Conservation (phyloP, 129 eudicot genomes). For the Centaurea solstitialis region DNA sequence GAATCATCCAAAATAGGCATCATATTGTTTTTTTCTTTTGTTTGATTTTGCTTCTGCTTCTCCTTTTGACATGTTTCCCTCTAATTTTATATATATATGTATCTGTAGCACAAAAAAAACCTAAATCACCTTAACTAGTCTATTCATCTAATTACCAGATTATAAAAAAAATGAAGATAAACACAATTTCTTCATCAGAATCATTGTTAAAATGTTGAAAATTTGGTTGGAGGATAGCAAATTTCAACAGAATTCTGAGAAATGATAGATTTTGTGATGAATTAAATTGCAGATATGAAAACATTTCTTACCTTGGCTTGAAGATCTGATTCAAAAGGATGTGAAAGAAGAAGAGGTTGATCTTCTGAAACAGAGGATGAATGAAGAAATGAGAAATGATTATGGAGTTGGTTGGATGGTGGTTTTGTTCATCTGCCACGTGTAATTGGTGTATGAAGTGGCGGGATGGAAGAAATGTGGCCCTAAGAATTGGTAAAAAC, state of each 20-base stretch:
- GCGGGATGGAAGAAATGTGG: slow-evolving; percentile 37
- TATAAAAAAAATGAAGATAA: background rate
- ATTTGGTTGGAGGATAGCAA: background rate
- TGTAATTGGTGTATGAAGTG: slow-evolving; percentile 34
- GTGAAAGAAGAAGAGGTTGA: slow-evolving; percentile 15
- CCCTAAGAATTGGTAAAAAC: slow-evolving; percentile 30
- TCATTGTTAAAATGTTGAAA: too few species aligned
- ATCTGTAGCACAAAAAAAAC: background rate
- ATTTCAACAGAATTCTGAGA: slow-evolving; percentile 5
- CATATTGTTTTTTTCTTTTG: slow-evolving; percentile 34
- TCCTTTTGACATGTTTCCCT: slow-evolving; percentile 34
- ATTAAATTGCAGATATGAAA: background rate
- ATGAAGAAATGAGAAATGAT: slow-evolving; percentile 22
- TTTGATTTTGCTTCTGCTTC: slow-evolving; percentile 17
- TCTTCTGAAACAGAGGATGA: slow-evolving; percentile 25
- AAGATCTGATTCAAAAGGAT: slow-evolving; percentile 16
- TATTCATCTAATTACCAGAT: slow-evolving; percentile 6
- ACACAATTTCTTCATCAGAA: slow-evolving; percentile 7
- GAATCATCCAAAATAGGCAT: slow-evolving; percentile 78
- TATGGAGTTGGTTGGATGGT: slow-evolving; percentile 2
- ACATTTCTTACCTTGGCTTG: slow-evolving; percentile 18
- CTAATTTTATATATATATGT: background rate
- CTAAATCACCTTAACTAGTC: background rate
- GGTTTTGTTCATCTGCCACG: slow-evolving; percentile 36
- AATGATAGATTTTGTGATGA: slow-evolving; percentile 10